Base-by-base conservation (phyloP, 1,284 basidiomycete species). In the Cutaneotrichosporon spelunceum region DNA sequence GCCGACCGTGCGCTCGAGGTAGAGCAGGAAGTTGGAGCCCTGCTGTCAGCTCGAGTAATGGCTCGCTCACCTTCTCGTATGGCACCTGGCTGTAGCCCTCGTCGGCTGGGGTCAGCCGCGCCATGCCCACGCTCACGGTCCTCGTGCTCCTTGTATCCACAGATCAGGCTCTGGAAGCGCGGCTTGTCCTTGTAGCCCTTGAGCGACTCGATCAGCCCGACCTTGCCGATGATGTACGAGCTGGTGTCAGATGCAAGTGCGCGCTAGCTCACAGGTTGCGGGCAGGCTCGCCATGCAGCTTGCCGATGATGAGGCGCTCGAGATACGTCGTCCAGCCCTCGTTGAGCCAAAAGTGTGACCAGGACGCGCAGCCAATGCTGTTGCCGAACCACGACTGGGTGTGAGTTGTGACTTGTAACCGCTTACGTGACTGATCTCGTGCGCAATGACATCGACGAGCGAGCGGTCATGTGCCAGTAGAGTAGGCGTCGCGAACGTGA, bases 271-370 rank as follows among this genome's bases (percentile, higher is more conserved):
- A 78, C 76, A 79, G 93, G 14, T 87, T 91, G 36, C 95, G 88
- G 62, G 90, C 86, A 0, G 88, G 86, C 19, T 90, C 85, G 0
- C 88, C 85, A 72, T 94, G 87, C 1, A 95, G 81, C 56, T 83
- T 81, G 67, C 88, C 82, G 45, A 89, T 86, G 61, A 74, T 70
- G 10, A 96, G 81, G 24, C 93, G 86, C 78, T 99, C 95, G 54
- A 92, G 88, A 74, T 94, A 97, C 1, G 91, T 94, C 34, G 93
- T 96, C 88, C 91, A 96, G 36, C 92, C 82, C 74, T 93, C 91
- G 76, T 93, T 94, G 54, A 94, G 84, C 91, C 91, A 95, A 81
- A 94, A 94, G 75, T 91, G 88, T 5, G 83, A 83, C 69, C 74
- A 76, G 14, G 66, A 69, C 60, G 72, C 71, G 66, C 69, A 71